Conservation (phyloP, 352 stramenopile genomes). For the Phytophthora tentaculata region DNA sequence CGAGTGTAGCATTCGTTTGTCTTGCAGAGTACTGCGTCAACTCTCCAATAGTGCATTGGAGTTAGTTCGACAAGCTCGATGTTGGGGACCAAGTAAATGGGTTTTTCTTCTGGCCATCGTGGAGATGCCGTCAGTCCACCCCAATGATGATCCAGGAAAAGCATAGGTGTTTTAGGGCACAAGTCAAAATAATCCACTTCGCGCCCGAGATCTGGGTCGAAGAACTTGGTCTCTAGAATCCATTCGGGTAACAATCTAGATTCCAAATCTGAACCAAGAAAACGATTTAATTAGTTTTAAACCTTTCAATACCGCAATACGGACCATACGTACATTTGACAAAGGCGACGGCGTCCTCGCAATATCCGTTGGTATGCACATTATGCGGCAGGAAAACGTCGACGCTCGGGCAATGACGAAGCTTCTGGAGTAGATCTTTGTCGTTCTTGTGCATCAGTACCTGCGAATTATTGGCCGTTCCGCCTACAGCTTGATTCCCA, state of each 20-base stretch:
- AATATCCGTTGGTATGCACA: conserved; percentile 48
- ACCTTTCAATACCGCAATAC: conserved; percentile 2
- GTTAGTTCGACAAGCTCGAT: conserved; percentile 65
- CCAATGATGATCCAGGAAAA: conserved; percentile 73
- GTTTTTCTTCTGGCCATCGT: conserved; percentile 45
- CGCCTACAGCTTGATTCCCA: conserved; percentile 31
- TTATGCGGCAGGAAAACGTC: conserved; percentile 52
- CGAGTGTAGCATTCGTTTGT: conserved; percentile 55
- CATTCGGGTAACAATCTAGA: conserved; percentile 45
- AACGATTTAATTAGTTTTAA: background rate
- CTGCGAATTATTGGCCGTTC: conserved; percentile 26
- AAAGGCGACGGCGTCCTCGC: conserved; percentile 57
- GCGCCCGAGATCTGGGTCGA: conserved; percentile 28
- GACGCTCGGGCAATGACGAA: conserved; percentile 49
- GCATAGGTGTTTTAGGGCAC: conserved; percentile 51
- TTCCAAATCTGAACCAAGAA: conserved; percentile 30
- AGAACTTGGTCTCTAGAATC: conserved; percentile 37
- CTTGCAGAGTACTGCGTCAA: conserved; percentile 73
- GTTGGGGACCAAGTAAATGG: conserved; percentile 56
- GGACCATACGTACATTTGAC: conserved; percentile 48
- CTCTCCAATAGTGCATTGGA: conserved; percentile 51
- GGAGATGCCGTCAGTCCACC: conserved; percentile 18
- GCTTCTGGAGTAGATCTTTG: conserved; percentile 39
- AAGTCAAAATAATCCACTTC: conserved; percentile 63
- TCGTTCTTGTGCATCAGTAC: conserved; percentile 37